phyloP scores from a whole-genome alignment of 192 early-diverging fungal genomes.

The Backusella australiensis region DNA sequence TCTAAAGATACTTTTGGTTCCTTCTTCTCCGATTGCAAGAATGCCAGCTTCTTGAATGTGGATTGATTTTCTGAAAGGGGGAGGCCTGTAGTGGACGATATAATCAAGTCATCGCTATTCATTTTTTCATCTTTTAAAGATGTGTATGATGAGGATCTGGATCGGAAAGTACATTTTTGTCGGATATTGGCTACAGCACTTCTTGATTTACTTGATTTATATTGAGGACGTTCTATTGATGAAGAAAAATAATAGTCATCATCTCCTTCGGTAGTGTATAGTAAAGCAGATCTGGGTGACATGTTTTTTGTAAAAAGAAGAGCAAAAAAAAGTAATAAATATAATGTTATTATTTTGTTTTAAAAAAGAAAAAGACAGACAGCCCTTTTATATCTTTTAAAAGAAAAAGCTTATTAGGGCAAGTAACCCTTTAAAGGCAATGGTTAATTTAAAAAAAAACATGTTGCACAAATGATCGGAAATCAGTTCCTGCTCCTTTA shows the following conservation, averaged over 20 bases:
- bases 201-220: slow-evolving; percentile 6
- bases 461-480: neutral
- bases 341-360: neutral
- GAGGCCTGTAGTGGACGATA: neutral
- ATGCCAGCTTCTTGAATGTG: neutral
- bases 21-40: neutral
- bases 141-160: neutral
- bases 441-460: neutral
- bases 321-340: neutral
- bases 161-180: neutral
- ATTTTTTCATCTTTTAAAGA: neutral
- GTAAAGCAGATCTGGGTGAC: neutral
- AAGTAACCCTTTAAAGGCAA: neutral
- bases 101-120: neutral
- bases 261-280: neutral
- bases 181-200: neutral
- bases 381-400: neutral
- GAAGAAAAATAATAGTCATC: neutral
- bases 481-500: slow-evolving; percentile 3
- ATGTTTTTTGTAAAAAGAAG: neutral
- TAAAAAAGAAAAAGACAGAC: neutral
- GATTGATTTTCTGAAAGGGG: neutral
- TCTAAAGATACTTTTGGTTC: neutral
- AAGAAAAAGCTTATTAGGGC: neutral
- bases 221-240: neutral